Evolutionary conservation across 192 early-diverging fungal species (phyloP).

Genomic region (Backusella mclennaniae): DNA sequence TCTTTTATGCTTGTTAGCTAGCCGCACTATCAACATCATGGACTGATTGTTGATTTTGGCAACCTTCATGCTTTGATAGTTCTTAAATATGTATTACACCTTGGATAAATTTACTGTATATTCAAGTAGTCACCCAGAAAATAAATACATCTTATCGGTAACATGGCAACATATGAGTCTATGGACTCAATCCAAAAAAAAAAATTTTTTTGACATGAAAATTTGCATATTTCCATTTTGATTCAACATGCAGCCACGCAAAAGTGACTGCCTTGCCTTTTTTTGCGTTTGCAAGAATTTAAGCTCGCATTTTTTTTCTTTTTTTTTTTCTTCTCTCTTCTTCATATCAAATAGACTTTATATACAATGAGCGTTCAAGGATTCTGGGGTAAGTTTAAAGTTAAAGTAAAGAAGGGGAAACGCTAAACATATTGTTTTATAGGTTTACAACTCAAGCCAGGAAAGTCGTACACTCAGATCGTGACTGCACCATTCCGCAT

Average conservation of each 20-base stretch:
- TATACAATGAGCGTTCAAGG: conserved; percentile 31
- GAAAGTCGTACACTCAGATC: conserved; percentile 74
- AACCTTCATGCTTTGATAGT: not conserved
- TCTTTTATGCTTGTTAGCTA: not conserved
- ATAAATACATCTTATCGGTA: too few relatives aligned
- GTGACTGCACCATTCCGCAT: conserved; percentile 80
- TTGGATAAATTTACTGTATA: too few relatives aligned
- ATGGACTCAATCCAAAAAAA: too few relatives aligned
- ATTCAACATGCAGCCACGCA: not conserved
- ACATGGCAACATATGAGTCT: too few relatives aligned
- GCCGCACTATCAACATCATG: not conserved
- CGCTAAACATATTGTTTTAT: not conserved
- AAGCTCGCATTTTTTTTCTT: not conserved
- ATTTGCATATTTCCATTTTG: not conserved
- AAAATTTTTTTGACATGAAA: not conserved
- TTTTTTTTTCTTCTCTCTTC: not conserved
- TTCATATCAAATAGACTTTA: not conserved
- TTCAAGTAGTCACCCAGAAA: too few relatives aligned
- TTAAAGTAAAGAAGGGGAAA: too few relatives aligned
- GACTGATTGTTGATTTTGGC: not conserved
- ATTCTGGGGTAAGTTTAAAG: conserved; percentile 25
- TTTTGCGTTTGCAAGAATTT: not conserved
- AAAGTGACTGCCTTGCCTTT: not conserved
- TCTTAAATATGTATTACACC: too few relatives aligned
- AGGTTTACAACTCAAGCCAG: conserved; percentile 64